These are phyloP conservation scores for Torulaspora globosa DNA, from an alignment of 1,139 yeast species.

Conservation along the genomic window DNA sequence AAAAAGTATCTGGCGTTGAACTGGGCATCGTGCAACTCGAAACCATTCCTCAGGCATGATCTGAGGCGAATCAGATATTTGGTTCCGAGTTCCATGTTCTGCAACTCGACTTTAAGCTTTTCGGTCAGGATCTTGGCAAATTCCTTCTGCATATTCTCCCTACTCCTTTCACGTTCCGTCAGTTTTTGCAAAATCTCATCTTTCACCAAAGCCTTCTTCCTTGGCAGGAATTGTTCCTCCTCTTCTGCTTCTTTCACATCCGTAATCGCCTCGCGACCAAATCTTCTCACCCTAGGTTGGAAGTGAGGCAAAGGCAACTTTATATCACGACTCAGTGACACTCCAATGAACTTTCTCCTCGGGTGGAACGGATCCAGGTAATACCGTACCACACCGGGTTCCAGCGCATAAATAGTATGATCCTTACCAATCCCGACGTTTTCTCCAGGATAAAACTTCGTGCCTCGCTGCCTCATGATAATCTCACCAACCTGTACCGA, in stretches of 20 bases:
- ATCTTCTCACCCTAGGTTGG: slow-evolving; percentile 77
- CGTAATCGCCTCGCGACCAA: slow-evolving; percentile 61
- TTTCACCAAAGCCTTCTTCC: slow-evolving; percentile 56
- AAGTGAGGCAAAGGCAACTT: slow-evolving; percentile 85
- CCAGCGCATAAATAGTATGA: slow-evolving; percentile 85
- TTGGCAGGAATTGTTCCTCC: slow-evolving; percentile 45
- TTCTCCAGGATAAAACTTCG: slow-evolving; percentile 94
- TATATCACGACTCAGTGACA: slow-evolving; percentile 63
- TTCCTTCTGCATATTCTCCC: slow-evolving; percentile 34
- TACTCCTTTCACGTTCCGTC: slow-evolving; percentile 41
- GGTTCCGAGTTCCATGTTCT: slow-evolving; percentile 44
- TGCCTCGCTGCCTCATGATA: slow-evolving; percentile 92
- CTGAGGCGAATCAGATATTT: slow-evolving; percentile 51
- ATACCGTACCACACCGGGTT: slow-evolving; percentile 89
- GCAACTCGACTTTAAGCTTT: slow-evolving; percentile 35
- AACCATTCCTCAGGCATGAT: slow-evolving; percentile 49
- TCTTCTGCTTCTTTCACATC: slow-evolving; percentile 50
- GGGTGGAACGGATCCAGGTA: slow-evolving; percentile 98
- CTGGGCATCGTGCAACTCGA: slow-evolving; percentile 52
- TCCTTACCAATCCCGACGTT: slow-evolving; percentile 88
- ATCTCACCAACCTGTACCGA: slow-evolving; percentile 77
- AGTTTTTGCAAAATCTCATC: slow-evolving; percentile 46
- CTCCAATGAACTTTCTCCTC: slow-evolving; percentile 82
- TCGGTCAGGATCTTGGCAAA: slow-evolving; percentile 32
- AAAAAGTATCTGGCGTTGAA: slow-evolving; percentile 53